A percentile compares a stretch with the other conserved stretches of the same genome.
These are phyloP conservation scores for Chaetomium sp. DNA, from an alignment of 2,329 filamentous ascomycete genomes.

Conservation along the genomic window DNA sequence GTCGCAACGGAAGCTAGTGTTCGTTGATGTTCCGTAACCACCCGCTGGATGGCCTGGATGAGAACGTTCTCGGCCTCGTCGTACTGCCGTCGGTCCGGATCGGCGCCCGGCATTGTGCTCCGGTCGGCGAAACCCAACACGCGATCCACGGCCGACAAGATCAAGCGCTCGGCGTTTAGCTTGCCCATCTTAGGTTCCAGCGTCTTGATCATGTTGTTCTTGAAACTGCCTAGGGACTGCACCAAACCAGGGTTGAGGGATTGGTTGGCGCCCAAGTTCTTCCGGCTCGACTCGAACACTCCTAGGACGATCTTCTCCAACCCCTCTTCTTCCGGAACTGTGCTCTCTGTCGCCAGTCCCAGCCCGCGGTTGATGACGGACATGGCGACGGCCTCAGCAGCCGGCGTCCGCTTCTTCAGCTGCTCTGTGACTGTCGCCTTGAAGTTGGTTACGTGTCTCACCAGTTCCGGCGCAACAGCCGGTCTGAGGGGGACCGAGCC, in stretches of 20 bases:
- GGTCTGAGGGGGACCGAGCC: slow-evolving; percentile 32
- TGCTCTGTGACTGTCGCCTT: slow-evolving; percentile 52
- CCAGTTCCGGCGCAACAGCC: slow-evolving; percentile 49
- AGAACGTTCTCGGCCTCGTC: slow-evolving; percentile 40
- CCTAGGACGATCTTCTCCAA: slow-evolving; percentile 52
- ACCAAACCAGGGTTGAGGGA: slow-evolving; percentile 46
- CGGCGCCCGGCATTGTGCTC: slow-evolving; percentile 41
- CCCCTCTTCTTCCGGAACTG: slow-evolving; percentile 48
- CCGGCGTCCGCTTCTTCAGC: slow-evolving; percentile 47
- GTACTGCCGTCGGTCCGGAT: slow-evolving; percentile 37
- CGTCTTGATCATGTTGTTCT: slow-evolving; percentile 48
- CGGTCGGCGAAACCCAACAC: slow-evolving; percentile 51
- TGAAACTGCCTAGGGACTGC: slow-evolving; percentile 48
- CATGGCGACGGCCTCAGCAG: slow-evolving; percentile 53
- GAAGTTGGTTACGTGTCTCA: slow-evolving; percentile 48
- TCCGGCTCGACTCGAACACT: slow-evolving; percentile 43
- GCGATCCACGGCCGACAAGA: slow-evolving; percentile 55
- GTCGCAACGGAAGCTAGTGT: slow-evolving; percentile 20
- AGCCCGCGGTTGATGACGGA: slow-evolving; percentile 56
- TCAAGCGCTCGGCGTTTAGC: slow-evolving; percentile 49
- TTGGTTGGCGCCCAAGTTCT: slow-evolving; percentile 28
- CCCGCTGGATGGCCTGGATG: slow-evolving; percentile 35
- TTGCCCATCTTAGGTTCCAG: slow-evolving; percentile 46
- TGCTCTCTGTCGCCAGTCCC: slow-evolving; percentile 48
- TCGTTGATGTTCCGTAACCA: slow-evolving; percentile 35